phyloP scores from a whole-genome alignment of 2,329 filamentous ascomycete species.

The Phoma sp. region DNA sequence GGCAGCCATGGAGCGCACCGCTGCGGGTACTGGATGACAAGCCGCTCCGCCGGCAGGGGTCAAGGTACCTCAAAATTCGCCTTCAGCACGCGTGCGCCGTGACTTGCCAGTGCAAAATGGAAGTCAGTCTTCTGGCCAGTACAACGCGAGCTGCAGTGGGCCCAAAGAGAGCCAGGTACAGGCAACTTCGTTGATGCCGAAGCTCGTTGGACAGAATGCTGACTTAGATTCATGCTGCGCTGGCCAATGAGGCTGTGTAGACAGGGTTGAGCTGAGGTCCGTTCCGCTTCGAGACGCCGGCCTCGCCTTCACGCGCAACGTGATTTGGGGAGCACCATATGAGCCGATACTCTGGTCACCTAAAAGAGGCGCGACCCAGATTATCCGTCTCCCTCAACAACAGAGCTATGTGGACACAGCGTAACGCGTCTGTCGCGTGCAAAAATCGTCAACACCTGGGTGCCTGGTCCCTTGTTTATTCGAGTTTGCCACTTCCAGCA shows the following conservation, averaged over 20 bases:
- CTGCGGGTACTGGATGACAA: constrained; percentile 38
- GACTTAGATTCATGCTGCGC: constrained; percentile 19
- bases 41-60: constrained; percentile 32
- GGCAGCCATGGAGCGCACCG: constrained; percentile 28
- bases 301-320: constrained; percentile 24
- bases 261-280: constrained; percentile 24
- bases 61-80: constrained; percentile 29
- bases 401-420: constrained; percentile 9
- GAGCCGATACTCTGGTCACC: constrained; percentile 28
- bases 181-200: constrained; percentile 28
- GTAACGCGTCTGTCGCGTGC: constrained; percentile 31
- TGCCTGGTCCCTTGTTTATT: constrained; percentile 8
- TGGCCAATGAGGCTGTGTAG: constrained; percentile 32
- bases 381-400: constrained; percentile 14
- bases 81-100: constrained; percentile 28
- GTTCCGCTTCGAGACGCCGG: constrained; percentile 27
- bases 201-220: constrained; percentile 34
- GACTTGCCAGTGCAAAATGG: constrained; percentile 33
- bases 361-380: constrained; percentile 23
- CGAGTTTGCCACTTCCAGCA: constrained; percentile 23
- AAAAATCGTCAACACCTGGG: constrained; percentile 12
- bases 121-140: constrained; percentile 25
- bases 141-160: constrained; percentile 27
- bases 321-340: constrained; percentile 34
- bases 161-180: constrained; percentile 27